Evolutionary conservation across 164 flowering plant genomes (phyloP), one percentile per base, ranked within the genome.

Genomic region (Umbellularia californica): DNA sequence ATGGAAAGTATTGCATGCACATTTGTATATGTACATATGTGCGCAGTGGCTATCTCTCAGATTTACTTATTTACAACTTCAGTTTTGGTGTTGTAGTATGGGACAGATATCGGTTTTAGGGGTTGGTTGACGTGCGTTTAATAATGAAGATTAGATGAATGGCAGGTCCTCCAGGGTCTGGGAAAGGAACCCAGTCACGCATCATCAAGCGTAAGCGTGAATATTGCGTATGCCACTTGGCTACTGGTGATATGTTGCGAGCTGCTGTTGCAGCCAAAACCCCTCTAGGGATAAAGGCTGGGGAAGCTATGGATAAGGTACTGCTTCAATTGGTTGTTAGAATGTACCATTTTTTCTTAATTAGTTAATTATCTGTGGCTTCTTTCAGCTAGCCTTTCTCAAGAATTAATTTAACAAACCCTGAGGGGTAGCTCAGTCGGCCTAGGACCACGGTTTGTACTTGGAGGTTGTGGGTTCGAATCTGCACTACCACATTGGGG

Each of bases 81-180:
- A 35, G 47, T 10, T 35, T 35, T 35, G 47, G 47, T 35, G 47
- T 55, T 7, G 13, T 55, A 20, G n/a, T 55, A 55, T 20, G n/a
- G n/a, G n/a, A 55, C 60, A 55, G 19, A 13, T 71, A 41, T 65
- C 20, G 4, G 70, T 72, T 66, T 47, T 17, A 12, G 14, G 64
- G 64, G 65, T 50, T 69, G 55, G 65, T 72, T 65, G 7, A 12
- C 6, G 3, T 71, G 41, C 60, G 0, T 33, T 15, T 74, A 68
- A 25, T 65, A 17, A 70, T 72, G 52, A 51, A 72, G 52, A 50
- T 77, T 76, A 25, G 68, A 50, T 83, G 78, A 41, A 72, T 79
- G 73, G 75, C 92, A 96, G 99, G 99, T 71, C 98, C 99, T 74
- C 99, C 98, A 67, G 99, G 98, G 70, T 96, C 97, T 14, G 99